Evolutionary conservation across 2,329 filamentous ascomycete genomes (phyloP), one percentile per base, ranked within the genome.

Genomic region (Aureobasidium sp.): DNA sequence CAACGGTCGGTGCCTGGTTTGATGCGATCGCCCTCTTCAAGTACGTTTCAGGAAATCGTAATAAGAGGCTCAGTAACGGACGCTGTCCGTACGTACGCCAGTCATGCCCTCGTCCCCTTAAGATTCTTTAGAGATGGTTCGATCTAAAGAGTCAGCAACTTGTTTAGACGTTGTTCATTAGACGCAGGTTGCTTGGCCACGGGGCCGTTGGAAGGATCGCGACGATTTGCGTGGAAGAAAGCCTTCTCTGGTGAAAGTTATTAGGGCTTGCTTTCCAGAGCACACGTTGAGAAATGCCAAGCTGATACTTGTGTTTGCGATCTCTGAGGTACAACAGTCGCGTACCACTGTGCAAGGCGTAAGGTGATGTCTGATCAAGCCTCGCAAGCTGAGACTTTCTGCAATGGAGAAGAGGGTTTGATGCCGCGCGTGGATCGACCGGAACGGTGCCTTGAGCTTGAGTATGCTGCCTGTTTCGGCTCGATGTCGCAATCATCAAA

Each of bases 371-470:
- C 41, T 22, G 25, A 14, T 36, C 41, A 36, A 44, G 41, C 41
- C 27, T 44, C 27, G 12, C 34, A 20, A 39, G n/a, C 36, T 12
- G 36, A 53, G 15, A 52, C 48, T 39, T 41, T 47, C 25, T 20
- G 36, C 25, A 14, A 45, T 17, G 29, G n/a, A 20, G 20, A 45
- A 45, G 41, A 44, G 36, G n/a, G 27, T 45, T 57, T 4, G 41
- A 36, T 44, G 52, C 39, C 39, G 41, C 41, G 53, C 7, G 53
- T 44, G 39, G 53, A 57, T 57, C 53, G 31, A 22, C 53, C 39
- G 39, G 20, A 27, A 44, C 53, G 25, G n/a, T 36, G 41, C 53
- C 53, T 57, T 45, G 39, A 57, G 53, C 37, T 55, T 55, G 51
- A 22, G 41, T 8, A 29, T 27, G 39, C 53, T 57, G 29, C 29